Evolutionary conservation across 2,329 filamentous ascomycete genomes (phyloP).

Genomic region (Aureobasidium subglaciale): DNA sequence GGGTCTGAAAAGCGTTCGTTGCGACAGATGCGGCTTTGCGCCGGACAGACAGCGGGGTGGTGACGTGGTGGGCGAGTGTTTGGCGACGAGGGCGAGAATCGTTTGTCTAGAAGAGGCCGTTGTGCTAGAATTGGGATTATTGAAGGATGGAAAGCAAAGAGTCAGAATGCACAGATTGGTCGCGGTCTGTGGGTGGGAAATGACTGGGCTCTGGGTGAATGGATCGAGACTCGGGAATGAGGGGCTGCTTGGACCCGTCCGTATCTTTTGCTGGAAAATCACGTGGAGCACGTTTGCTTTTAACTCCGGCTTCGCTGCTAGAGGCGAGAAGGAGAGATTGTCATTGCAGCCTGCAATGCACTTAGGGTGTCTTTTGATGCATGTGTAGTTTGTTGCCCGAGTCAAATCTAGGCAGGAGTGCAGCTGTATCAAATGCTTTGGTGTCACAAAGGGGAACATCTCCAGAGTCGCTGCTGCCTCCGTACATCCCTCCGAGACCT

Average conservation of each 20-base stretch:
- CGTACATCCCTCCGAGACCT: background rate
- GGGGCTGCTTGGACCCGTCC: slow-evolving; percentile 2
- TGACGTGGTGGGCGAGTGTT: slow-evolving; percentile 11
- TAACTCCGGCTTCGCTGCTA: background rate
- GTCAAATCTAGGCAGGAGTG: background rate
- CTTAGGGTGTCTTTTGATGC: background rate
- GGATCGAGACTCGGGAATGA: slow-evolving; percentile 8
- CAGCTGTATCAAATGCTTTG: background rate
- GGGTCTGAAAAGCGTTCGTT: background rate
- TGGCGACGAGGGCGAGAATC: background rate
- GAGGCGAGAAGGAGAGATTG: background rate
- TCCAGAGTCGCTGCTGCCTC: slow-evolving; percentile 3
- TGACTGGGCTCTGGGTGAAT: background rate
- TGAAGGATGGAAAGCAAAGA: background rate
- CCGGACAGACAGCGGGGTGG: slow-evolving; percentile 6
- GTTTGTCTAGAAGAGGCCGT: background rate
- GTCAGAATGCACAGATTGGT: background rate
- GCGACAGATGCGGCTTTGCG: slow-evolving; percentile 8
- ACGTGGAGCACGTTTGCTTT: background rate
- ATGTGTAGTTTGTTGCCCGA: background rate
- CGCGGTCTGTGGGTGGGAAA: background rate
- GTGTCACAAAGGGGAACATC: background rate
- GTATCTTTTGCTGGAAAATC: slow-evolving; percentile 10
- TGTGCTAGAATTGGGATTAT: background rate
- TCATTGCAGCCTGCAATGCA: background rate